Evolutionary conservation across 768 basidiomycete genomes (phyloP), one percentile per base, ranked within the genome.

Genomic region (Lactifluus piperatus): DNA sequence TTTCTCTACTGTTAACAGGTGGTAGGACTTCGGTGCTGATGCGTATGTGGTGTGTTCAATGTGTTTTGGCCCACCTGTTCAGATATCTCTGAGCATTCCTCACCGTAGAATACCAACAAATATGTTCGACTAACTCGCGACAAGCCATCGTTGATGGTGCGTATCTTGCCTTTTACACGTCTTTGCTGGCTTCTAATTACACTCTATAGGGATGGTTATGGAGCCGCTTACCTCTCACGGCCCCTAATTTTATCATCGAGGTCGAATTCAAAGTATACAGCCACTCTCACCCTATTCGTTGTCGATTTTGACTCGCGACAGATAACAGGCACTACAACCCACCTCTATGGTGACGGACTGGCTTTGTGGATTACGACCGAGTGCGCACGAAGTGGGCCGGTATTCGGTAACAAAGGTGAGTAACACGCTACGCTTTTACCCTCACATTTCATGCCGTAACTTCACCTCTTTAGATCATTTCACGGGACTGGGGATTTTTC

Each of bases 11-110:
- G 7, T 13, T 46, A 20, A 9, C 56, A 93, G 92, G 65, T 94
- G 94, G 94, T 95, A 92, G 88, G 94, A 97, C 71, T 98, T 98
- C 72, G 94, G 94, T 44, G 95, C 82, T 6, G 91, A 95, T 73
- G 76, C 94, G 9, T 91, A 91, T 64, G 75, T 92, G 61, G 90
- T 91, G 66, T 57, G 88, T 79, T 60, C 64, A 57, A 34, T 34
- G 10, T 62, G 65, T 22, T 26, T 46, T 56, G 54, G n/a, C n/a
- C 58, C 20, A 50, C 67, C 57, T 61, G 36, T 11, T 27, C 48
- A 5, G 20, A 10, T 11, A 32, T 32, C 27, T 54, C 20, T 18
- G 39, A 27, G 24, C 9, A 30, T 51, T 62, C 37, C 20, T 5
- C 8, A 20, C 5, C 18, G 10, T 64, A 97, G 94, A 97, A 97